Evolutionary conservation across 495 filamentous ascomycete species (phyloP).

Genomic region (Geopyxis carbonaria): DNA sequence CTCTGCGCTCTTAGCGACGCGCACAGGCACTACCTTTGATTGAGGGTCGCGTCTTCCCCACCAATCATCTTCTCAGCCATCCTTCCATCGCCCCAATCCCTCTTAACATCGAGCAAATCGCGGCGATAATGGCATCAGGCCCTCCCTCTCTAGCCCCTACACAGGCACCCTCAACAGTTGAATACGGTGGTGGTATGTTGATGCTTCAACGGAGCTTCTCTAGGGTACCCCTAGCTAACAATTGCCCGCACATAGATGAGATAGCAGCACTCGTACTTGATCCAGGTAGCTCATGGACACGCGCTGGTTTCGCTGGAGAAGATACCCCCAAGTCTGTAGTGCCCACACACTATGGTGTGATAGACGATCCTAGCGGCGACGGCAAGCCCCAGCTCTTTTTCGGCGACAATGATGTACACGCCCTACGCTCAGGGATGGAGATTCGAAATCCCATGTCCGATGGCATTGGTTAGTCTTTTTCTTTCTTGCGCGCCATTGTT

Average conservation of each 20-base stretch:
- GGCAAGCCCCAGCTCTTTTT: constrained; percentile 46
- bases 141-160: constrained; percentile 13
- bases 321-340: constrained; percentile 87
- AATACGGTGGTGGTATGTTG: constrained; percentile 22
- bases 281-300: constrained; percentile 73
- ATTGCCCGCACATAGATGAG: constrained; percentile 46
- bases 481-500: not conserved
- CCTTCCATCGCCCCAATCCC: no score
- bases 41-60: no score
- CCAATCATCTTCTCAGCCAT: no score
- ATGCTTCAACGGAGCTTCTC: not conserved
- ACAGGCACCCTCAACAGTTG: constrained; percentile 21
- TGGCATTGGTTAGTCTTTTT: constrained; percentile 34
- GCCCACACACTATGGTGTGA: constrained; percentile 62
- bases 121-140: no score
- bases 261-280: constrained; percentile 94
- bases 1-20: no score
- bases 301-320: constrained; percentile 94
- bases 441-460: constrained; percentile 84
- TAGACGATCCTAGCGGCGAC: constrained; percentile 37
- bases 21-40: no score
- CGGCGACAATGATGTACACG: constrained; percentile 73
- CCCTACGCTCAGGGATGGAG: constrained; percentile 55
- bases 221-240: not conserved
- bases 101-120: no score